These are phyloP conservation scores for Verbascum thapsus DNA, from an alignment of 257 asterid species.

Conservation along the genomic window DNA sequence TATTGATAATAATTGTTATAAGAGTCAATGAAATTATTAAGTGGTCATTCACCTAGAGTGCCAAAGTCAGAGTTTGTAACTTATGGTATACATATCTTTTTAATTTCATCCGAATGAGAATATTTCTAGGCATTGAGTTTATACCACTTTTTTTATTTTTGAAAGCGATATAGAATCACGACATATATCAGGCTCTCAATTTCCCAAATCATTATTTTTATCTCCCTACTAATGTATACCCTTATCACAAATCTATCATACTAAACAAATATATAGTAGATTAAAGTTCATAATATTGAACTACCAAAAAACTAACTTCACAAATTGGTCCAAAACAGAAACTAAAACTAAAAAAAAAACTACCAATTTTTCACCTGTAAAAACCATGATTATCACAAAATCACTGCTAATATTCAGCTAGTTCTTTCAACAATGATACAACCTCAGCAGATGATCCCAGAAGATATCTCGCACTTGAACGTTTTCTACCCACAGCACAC, in stretches of 20 bases:
- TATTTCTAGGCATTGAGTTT: not conserved
- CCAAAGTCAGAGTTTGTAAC: constrained; percentile 18
- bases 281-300: too few species aligned
- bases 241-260: too few species aligned
- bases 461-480: constrained; percentile 77
- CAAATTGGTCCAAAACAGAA: not conserved
- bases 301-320: not conserved
- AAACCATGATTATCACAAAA: constrained; percentile 2
- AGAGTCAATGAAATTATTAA: not conserved
- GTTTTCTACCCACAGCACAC: constrained; percentile 79
- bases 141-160: too few species aligned
- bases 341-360: not conserved
- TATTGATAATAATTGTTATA: not conserved
- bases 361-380: not conserved
- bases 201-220: constrained; percentile 4
- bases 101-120: not conserved
- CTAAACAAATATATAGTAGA: too few species aligned
- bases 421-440: constrained; percentile 61
- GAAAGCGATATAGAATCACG: not conserved
- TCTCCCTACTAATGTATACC: too few species aligned
- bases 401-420: constrained; percentile 35
- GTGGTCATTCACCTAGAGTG: constrained; percentile 17
- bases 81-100: not conserved
- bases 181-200: not conserved
- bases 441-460: constrained; percentile 78